A percentile compares a stretch with the other conserved stretches of the same genome.
These are phyloP conservation scores for Sisymbrium irio DNA, from an alignment of 345 rosid genomes.

Conservation along the genomic window DNA sequence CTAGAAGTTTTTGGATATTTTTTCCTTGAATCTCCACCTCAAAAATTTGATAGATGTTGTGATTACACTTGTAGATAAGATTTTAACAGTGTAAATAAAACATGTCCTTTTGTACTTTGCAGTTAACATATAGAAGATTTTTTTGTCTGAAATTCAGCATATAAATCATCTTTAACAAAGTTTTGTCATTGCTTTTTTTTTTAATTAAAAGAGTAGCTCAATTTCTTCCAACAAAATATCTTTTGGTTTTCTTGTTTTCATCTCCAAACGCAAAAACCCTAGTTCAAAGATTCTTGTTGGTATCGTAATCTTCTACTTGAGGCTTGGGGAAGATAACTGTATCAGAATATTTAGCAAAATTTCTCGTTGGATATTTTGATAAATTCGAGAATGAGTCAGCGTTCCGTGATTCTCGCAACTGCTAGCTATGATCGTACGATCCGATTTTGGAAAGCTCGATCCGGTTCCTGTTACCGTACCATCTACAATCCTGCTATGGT, in stretches of 20 bases:
- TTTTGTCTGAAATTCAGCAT: background rate
- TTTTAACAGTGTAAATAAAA: background rate
- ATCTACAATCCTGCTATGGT: constrained; percentile 56
- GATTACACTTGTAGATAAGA: background rate
- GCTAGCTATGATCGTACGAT: constrained; percentile 94
- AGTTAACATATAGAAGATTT: background rate
- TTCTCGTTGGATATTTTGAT: background rate
- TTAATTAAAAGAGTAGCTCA: background rate
- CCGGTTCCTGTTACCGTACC: constrained; percentile 82
- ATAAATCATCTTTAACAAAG: background rate
- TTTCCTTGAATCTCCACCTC: background rate
- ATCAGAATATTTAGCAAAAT: background rate
- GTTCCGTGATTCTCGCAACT: constrained; percentile 82
- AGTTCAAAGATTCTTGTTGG: background rate
- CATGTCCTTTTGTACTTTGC: background rate
- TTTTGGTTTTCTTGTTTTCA: background rate
- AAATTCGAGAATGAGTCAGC: background rate
- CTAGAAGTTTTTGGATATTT: background rate
- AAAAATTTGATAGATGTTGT: background rate
- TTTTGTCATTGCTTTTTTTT: background rate
- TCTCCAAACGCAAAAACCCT: background rate
- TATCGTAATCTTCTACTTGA: background rate
- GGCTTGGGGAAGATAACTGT: background rate
- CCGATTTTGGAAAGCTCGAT: constrained; percentile 87
- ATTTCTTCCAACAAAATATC: background rate